Evolutionary conservation across 495 filamentous ascomycete genomes (phyloP).

Genomic region (Penicillium crystallinum): DNA sequence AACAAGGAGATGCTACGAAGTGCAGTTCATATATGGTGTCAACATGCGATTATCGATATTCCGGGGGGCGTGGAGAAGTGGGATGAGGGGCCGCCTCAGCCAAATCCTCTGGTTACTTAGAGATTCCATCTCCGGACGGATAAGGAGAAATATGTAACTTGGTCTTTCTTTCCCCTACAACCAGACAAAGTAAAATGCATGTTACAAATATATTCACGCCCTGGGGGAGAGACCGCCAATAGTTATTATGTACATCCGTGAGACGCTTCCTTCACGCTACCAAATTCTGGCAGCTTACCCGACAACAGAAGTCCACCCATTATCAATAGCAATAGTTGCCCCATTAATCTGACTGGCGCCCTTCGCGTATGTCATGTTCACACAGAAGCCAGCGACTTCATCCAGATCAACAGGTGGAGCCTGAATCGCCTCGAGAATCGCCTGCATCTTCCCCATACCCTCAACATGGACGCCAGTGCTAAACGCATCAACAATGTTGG

Average conservation of each 20-base stretch:
- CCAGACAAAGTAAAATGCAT: too few species aligned
- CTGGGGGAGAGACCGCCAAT: too few species aligned
- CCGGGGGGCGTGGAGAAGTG: slow-evolving; percentile 50
- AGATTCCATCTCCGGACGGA: too few species aligned
- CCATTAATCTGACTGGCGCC: slow-evolving; percentile 30
- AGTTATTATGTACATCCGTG: too few species aligned
- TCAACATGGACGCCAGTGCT: slow-evolving; percentile 40
- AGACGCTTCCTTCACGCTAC: too few species aligned
- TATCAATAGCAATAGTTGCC: slow-evolving; percentile 29
- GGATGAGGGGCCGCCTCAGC: slow-evolving; percentile 13
- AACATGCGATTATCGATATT: slow-evolving; percentile 58
- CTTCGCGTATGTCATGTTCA: slow-evolving; percentile 24
- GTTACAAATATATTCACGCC: too few species aligned
- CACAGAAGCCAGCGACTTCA: slow-evolving; percentile 31
- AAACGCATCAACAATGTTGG: slow-evolving; percentile 51
- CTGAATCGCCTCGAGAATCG: slow-evolving; percentile 22
- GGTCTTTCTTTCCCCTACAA: too few species aligned
- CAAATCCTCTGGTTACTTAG: slow-evolving; percentile 9
- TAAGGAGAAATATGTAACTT: too few species aligned
- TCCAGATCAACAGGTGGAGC: slow-evolving; percentile 32
- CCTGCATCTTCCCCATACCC: slow-evolving; percentile 29
- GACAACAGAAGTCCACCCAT: slow-evolving; percentile 25
- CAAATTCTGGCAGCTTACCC: slow-evolving; percentile 9
- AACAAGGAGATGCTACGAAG: slow-evolving; percentile 40
- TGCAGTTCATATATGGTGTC: slow-evolving; percentile 59